Percentiles rank a stretch among this genome's conserved stretches.
Evolutionary conservation across 148 eudicot genomes (phyloP).

Genomic region (Heliamphora exappendiculata): DNA sequence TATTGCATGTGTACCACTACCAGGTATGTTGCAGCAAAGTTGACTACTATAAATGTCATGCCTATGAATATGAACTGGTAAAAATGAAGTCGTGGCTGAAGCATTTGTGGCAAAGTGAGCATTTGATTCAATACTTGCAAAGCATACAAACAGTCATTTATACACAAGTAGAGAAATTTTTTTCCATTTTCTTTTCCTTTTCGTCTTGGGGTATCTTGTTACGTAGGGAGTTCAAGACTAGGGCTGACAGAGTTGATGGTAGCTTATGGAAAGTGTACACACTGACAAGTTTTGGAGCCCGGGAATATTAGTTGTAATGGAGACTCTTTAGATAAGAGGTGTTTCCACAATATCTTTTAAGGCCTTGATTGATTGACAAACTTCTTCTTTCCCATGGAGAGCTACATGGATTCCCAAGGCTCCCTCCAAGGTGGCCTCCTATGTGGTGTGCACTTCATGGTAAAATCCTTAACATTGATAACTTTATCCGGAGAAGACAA

Average conservation of each 20-base stretch:
- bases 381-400: neutral
- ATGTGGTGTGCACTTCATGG: neutral
- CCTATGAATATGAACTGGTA: neutral
- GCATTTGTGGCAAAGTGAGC: neutral
- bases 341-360: neutral
- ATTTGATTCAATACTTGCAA: neutral
- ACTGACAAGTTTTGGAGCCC: neutral
- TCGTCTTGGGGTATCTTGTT: no score
- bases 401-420: neutral
- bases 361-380: neutral
- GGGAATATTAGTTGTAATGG: neutral
- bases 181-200: neutral
- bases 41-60: neutral
- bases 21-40: neutral
- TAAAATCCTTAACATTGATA: no score
- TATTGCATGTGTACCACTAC: neutral
- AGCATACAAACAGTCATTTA: neutral
- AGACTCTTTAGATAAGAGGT: neutral
- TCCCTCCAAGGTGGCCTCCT: no score
- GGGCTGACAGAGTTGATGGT: neutral
- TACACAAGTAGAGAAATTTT: neutral
- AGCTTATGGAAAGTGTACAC: neutral
- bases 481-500: no score
- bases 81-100: neutral
- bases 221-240: neutral